These are phyloP conservation scores for Berkeleyomyces basicola DNA, from an alignment of 2,329 filamentous ascomycete genomes.

Conservation along the genomic window DNA sequence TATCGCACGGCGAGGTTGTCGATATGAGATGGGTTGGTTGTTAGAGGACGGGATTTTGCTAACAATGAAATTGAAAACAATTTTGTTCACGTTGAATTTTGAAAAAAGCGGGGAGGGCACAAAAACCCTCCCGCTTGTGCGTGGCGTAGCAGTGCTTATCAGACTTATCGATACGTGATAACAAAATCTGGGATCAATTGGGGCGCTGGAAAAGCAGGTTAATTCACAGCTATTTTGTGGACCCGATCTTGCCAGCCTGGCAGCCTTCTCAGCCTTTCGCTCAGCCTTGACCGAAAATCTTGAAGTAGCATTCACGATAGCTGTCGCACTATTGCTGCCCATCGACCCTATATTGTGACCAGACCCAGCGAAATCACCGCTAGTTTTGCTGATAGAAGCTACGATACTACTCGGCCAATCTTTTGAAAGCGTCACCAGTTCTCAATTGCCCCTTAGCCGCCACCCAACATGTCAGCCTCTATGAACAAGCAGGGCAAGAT, in stretches of 20 bases:
- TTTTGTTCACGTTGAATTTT: constrained; percentile 6
- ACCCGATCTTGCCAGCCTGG: constrained; percentile 7
- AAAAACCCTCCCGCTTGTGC: constrained; percentile 12
- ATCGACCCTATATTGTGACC: not conserved
- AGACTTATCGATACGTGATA: constrained; percentile 4
- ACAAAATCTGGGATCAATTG: not conserved
- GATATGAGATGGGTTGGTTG: constrained; percentile 20
- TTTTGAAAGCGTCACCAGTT: not conserved
- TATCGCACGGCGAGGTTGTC: constrained; percentile 12
- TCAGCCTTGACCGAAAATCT: constrained; percentile 13
- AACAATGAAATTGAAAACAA: not conserved
- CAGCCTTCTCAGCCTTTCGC: constrained; percentile 13
- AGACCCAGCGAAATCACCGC: not conserved
- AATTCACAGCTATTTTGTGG: not conserved
- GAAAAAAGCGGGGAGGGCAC: constrained; percentile 13
- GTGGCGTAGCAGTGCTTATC: not conserved
- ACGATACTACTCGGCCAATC: not conserved
- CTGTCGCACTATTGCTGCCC: constrained; percentile 4
- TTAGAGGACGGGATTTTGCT: not conserved
- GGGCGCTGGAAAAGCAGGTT: not conserved
- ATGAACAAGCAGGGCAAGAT: constrained; percentile 95
- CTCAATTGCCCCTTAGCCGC: not conserved
- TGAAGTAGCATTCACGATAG: constrained; percentile 10
- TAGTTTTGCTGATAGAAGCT: not conserved
- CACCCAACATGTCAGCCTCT: constrained; percentile 32